A percentile compares a stretch with the other conserved stretches of the same genome.
phyloP scores from a whole-genome alignment of 2,329 filamentous ascomycete species.

The Monilinia fructicola region DNA sequence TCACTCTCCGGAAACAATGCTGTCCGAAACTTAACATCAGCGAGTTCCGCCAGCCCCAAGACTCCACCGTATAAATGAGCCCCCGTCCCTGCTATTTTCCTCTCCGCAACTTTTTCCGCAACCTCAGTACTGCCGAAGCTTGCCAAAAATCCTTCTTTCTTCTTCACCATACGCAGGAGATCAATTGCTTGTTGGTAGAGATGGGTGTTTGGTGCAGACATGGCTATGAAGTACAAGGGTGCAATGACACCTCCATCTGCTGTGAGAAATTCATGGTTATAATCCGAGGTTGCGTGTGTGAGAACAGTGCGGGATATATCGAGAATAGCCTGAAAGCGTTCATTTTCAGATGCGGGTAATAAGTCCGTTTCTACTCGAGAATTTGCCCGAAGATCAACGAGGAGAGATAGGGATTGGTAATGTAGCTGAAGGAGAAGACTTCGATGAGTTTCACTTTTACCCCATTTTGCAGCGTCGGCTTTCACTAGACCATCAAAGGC shows the following conservation, averaged over 20 bases:
- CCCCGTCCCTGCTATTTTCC: constrained; percentile 5
- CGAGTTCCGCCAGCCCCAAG: neutral
- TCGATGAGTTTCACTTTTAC: neutral
- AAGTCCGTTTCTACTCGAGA: neutral
- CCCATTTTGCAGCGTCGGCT: constrained; percentile 2
- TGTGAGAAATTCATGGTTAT: constrained; percentile 9
- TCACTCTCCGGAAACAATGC: neutral
- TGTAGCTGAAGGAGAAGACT: constrained; percentile 18
- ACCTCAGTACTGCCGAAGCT: constrained; percentile 22
- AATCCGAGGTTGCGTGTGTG: neutral
- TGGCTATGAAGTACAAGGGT: constrained; percentile 29
- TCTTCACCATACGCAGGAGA: constrained; percentile 24
- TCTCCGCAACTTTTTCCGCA: constrained; percentile 24
- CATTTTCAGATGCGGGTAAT: neutral
- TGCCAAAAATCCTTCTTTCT: constrained; percentile 30
- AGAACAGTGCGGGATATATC: constrained; percentile 23
- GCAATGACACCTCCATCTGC: constrained; percentile 29
- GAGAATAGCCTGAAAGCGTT: constrained; percentile 17
- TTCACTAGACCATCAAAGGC: constrained; percentile 2
- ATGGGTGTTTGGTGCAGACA: constrained; percentile 20
- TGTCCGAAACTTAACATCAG: neutral
- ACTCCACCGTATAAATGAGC: neutral
- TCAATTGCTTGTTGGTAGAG: constrained; percentile 27
- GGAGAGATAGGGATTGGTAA: constrained; percentile 3
- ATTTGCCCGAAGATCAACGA: constrained; percentile 16